Evolutionary conservation across 2,329 filamentous ascomycete genomes (phyloP).

Genomic region (Neonectria coccinea): DNA sequence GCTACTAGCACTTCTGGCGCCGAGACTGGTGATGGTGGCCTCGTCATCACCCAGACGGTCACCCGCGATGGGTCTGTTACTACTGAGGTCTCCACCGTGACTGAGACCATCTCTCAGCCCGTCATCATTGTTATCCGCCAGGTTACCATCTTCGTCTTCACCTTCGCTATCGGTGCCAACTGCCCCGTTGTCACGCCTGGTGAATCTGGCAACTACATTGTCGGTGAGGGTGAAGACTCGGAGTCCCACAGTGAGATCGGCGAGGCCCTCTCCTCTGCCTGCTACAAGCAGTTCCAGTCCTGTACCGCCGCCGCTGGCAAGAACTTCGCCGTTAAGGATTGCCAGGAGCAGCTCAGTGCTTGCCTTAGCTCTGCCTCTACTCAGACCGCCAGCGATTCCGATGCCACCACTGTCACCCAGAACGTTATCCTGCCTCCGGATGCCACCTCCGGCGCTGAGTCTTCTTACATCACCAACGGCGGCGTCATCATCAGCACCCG

Average conservation of each 20-base stretch:
- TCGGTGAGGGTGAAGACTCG: conserved; percentile 36
- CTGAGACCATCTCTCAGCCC: conserved; percentile 22
- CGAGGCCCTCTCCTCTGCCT: conserved; percentile 40
- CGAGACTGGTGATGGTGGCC: conserved; percentile 11
- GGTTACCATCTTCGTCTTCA: conserved; percentile 36
- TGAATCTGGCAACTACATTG: conserved; percentile 37
- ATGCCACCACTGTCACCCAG: conserved; percentile 39
- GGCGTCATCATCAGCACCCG: conserved; percentile 42
- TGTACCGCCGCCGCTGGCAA: conserved; percentile 41
- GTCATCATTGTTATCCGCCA: conserved; percentile 24
- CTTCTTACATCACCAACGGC: conserved; percentile 37
- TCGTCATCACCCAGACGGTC: conserved; percentile 18
- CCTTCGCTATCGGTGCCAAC: conserved; percentile 38
- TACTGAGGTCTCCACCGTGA: conserved; percentile 25
- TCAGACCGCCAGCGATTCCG: conserved; percentile 35
- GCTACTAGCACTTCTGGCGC: conserved; percentile 18
- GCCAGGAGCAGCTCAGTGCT: conserved; percentile 41
- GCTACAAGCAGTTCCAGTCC: conserved; percentile 43
- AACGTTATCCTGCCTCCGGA: conserved; percentile 44
- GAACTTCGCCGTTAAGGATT: conserved; percentile 42
- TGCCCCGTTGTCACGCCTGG: conserved; percentile 42
- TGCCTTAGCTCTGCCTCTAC: conserved; percentile 42
- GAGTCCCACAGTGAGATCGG: conserved; percentile 38
- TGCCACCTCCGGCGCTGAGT: conserved; percentile 32
- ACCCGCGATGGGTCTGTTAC: conserved; percentile 19